Evolutionary conservation across 148 eudicot genomes (phyloP), one percentile per base, ranked within the genome.

Genomic region (Rhododendron simsii): DNA sequence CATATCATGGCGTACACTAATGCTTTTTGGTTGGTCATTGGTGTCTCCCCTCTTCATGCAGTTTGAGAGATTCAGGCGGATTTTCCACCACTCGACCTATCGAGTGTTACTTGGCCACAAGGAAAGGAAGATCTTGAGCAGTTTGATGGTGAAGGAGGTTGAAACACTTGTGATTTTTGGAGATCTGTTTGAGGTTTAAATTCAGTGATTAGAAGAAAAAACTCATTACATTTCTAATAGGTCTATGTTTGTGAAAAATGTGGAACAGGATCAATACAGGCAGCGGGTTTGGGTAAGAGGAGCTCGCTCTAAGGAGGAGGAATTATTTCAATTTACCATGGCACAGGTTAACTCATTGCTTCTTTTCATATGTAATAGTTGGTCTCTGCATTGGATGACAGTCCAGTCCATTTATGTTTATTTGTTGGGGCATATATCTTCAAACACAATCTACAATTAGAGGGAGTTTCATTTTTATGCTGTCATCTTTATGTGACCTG

Each of bases 241-340:
- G 65, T 59, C 65, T 4, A 20, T 59, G 65, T 59, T 59, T 20
- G 65, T 59, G 65, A 20, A 59, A 59, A 59, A 59, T 59, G 65
- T 51, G 47, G 78, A 14, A 41, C 88, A 96, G 96, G 88, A 92
- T 90, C 89, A 89, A 83, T 96, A 92, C 89, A 96, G 90, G 90
- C 95, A 96, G 86, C 93, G 99, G 76, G 90, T 96, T 82, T 95
- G 99, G 99, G 89, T 96, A 81, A 88, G 92, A 90, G 99, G 99
- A 80, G 85, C 96, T 84, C 95, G 98, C 47, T 98, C 98, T 21
- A 95, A 92, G 65, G 98, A 95, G 88, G 99, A 96, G 89, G 98
- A 95, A 92, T 87, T 90, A 85, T 96, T 95, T 88, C 61, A 55
- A 55, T 55, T 55, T 16, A 55, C 61, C 61, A 55, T 55, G 61